Base-by-base conservation (phyloP, 441 rosid genomes). In the Pelargonium myrrhifolium region DNA sequence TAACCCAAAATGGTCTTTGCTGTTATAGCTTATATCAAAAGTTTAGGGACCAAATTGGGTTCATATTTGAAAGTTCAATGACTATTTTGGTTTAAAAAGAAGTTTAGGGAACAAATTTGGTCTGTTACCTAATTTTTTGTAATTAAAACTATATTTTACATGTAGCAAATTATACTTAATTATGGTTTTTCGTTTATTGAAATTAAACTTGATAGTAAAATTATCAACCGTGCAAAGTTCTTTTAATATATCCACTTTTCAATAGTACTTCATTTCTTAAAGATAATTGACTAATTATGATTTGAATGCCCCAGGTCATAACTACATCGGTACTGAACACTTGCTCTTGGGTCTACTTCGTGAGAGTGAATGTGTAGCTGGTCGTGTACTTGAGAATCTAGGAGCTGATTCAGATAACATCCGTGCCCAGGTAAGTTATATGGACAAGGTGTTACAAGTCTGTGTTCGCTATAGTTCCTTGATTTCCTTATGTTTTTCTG, bases 281-380 rank as follows among this genome's bases (percentile, higher is more conserved):
- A 49, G 15, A 49, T 28, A 49, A 5, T 49, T 14, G 56, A 49
- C 56, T 49, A n/a, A 49, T n/a, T 49, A 49, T 17, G 56, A 49
- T 17, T 49, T 63, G 22, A 18, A 31, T 37, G n/a, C 78, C 77
- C 42, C 75, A 95, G 99, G 99, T 55, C 99, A 92, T 77, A 92
- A 90, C 79, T 92, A 95, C 70, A 95, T 95, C 68, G 99, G 99
- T 58, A 87, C 98, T 6, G 99, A 95, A 85, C 99, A 95, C 75
- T 83, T 95, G 79, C 89, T 95, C 74, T 95, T 95, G 51, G 96
- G 18, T 49, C 18, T 92, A 66, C 93, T 95, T 64, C 92, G 97
- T 18, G 99, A 95, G 83, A 98, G 99, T 64, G 99, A 95, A 84
- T 98, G 99, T 76, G 97, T 95, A 56, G 98, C 99, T 15, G 99